Conservation (phyloP, 306 rosid species). For the Dryas alaskensis region DNA sequence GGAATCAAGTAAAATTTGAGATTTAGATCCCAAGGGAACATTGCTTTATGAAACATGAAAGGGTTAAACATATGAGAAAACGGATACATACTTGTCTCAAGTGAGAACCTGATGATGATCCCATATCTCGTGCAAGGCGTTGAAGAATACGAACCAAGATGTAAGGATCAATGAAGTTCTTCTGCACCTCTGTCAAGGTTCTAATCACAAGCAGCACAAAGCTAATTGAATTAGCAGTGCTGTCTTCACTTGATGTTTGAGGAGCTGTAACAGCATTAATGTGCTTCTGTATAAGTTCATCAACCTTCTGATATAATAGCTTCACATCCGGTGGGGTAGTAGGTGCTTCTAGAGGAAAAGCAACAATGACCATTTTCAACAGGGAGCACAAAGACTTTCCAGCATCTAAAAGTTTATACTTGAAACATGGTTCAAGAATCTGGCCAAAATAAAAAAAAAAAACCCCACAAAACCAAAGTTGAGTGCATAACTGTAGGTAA, state of each 20-base stretch:
- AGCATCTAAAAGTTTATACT: constrained; percentile 83
- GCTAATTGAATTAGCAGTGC: constrained; percentile 69
- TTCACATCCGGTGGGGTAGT: constrained; percentile 78
- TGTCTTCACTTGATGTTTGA: constrained; percentile 81
- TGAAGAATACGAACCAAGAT: constrained; percentile 86
- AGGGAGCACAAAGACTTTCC: constrained; percentile 94
- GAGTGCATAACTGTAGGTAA: constrained; percentile 17
- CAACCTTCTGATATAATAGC: constrained; percentile 79
- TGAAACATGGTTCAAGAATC: constrained; percentile 99
- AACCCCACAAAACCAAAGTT: constrained; percentile 1
- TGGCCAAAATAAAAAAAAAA: constrained; percentile 34
- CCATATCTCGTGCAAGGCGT: constrained; percentile 93
- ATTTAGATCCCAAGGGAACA: not conserved
- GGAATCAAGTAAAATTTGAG: not conserved
- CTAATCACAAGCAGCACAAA: constrained; percentile 83
- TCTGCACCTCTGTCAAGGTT: constrained; percentile 91
- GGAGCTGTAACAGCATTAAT: constrained; percentile 60
- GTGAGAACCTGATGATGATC: constrained; percentile 76
- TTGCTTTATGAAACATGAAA: not conserved
- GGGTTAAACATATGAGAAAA: constrained; percentile 12
- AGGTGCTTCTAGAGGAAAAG: constrained; percentile 86
- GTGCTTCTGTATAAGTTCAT: constrained; percentile 88
- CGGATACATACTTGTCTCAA: constrained; percentile 71
- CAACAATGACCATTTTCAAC: constrained; percentile 90
- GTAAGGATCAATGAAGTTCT: constrained; percentile 77